Base-by-base conservation (phyloP, 176 grass and related monocot genomes). In the Musa schizocarpa region DNA sequence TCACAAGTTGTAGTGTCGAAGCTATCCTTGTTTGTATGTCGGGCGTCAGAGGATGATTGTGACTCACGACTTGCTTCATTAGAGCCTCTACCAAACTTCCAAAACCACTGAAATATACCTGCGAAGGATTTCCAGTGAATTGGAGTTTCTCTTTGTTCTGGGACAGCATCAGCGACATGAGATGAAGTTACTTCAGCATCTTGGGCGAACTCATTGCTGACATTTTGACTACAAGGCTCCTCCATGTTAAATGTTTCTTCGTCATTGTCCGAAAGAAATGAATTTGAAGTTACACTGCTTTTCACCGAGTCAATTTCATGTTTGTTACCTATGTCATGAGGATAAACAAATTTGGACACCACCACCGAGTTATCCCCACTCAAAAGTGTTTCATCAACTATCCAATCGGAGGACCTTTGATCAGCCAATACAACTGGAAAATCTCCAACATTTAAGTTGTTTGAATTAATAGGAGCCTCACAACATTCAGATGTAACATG, bases 241-340 rank as follows among this genome's bases (percentile, higher is more conserved):
- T 76, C 85, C 77, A 65, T 49, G 50, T 59, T 62, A 65, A 22
- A 74, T 53, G 82, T 84, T 79, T 91, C 91, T 14, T 82, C 82
- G 19, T 89, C 76, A 68, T 81, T 68, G 48, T 89, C 88, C 65
- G 83, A 80, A n/a, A 81, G 24, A n/a, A 82, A 89, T 1, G 88
- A 94, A 78, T 81, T 89, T 52, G 96, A 88, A 34, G 86, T 99
- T 9, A 89, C 75, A 72, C 81, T 94, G 26, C 91, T 89, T 68
- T 82, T 94, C 52, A 84, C 96, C 0, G 88, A 91, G 74, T 95
- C 81, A 23, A 77, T 94, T 54, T 92, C 88, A 54, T 77, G 75
- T 22, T 73, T 54, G 50, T 82, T 86, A 11, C 50, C 63, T 23
- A 67, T 9, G 13, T 52, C 24, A 56, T 50, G 49, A 53, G 55